phyloP scores from a whole-genome alignment of 345 rosid species.

The Odontarrhena argentea region DNA sequence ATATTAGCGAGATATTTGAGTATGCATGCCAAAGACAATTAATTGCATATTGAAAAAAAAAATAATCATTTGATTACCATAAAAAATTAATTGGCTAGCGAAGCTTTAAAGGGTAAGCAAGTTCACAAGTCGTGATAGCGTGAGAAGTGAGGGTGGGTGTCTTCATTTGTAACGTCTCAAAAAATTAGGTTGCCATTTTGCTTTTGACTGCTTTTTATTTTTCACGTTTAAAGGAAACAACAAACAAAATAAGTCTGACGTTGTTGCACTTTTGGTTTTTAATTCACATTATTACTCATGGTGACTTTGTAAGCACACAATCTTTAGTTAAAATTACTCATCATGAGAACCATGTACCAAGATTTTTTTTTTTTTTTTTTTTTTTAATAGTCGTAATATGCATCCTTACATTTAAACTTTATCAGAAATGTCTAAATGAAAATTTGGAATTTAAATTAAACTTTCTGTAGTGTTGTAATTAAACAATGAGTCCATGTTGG shows the following conservation, averaged over 20 bases:
- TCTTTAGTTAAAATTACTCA: not conserved
- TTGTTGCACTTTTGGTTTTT: slow-evolving; percentile 5
- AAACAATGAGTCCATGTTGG: too few relatives aligned
- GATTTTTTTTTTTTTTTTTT: not conserved
- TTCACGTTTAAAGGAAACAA: not conserved
- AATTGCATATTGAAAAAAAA: too few relatives aligned
- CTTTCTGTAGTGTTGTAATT: too few relatives aligned
- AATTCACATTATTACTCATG: slow-evolving; percentile 17
- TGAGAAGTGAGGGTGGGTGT: slow-evolving; percentile 29
- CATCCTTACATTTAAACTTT: too few relatives aligned
- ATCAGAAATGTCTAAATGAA: too few relatives aligned
- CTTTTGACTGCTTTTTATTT: not conserved
- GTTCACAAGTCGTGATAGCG: slow-evolving; percentile 24
- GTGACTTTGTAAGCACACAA: slow-evolving; percentile 20
- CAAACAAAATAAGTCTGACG: not conserved
- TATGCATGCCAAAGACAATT: too few relatives aligned
- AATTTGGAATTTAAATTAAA: too few relatives aligned
- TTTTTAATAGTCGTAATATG: too few relatives aligned
- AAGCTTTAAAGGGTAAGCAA: slow-evolving; percentile 11
- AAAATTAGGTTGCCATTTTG: not conserved
- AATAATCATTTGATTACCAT: too few relatives aligned
- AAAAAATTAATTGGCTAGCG: not conserved
- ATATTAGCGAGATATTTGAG: too few relatives aligned
- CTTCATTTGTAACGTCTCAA: slow-evolving; percentile 27
- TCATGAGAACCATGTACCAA: slow-evolving; percentile 3